phyloP scores from a whole-genome alignment of 257 asterid species.

The Solanum arcanum region DNA sequence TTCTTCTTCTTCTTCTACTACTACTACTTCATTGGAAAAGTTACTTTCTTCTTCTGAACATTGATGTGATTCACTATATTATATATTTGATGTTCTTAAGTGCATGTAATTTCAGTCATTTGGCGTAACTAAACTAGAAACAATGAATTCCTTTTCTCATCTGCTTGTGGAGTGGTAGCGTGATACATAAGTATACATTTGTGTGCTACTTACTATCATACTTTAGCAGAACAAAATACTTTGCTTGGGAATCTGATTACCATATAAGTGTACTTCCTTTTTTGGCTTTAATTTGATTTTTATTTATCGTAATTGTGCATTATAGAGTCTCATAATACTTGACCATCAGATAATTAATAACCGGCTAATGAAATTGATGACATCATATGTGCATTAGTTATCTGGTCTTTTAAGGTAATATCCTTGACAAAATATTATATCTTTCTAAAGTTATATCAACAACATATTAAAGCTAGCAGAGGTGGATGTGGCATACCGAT shows the following conservation, averaged over 20 bases:
- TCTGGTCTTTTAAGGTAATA: background rate
- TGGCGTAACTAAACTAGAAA: background rate
- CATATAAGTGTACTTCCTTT: background rate
- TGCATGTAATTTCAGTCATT: background rate
- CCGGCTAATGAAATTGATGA: background rate
- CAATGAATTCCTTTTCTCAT: background rate
- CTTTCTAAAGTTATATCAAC: background rate
- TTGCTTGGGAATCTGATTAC: background rate
- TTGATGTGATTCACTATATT: background rate
- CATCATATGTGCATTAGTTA: background rate
- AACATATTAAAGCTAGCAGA: background rate
- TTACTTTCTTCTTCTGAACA: slow-evolving; percentile 1
- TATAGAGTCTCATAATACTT: background rate
- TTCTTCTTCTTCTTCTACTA: background rate
- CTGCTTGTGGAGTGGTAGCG: background rate
- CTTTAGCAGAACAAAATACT: background rate
- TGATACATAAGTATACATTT: background rate
- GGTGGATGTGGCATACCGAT: background rate
- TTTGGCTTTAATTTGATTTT: background rate
- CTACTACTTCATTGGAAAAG: slow-evolving; percentile 7
- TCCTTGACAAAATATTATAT: background rate
- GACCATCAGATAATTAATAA: background rate
- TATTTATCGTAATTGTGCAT: background rate
- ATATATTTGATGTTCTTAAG: background rate
- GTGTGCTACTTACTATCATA: background rate